Evolutionary conservation across 163 green algal genomes (phyloP).

Genomic region (Trebouxiophyceae sp.): DNA sequence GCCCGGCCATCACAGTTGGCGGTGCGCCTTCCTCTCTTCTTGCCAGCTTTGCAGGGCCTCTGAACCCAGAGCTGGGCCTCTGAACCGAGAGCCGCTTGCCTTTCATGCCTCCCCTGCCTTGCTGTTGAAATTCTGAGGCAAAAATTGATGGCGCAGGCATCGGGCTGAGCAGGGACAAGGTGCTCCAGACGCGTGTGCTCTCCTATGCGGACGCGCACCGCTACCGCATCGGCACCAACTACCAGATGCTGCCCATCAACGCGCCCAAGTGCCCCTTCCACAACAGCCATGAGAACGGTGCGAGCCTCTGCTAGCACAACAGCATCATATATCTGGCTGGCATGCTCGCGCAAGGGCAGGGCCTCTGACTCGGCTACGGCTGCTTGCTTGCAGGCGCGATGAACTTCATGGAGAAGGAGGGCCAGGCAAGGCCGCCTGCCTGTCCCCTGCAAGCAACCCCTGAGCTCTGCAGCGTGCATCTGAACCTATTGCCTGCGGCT

Average conservation of each 20-base stretch:
- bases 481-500: not conserved
- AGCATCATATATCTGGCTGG: too few species aligned
- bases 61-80: too few species aligned
- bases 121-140: not conserved
- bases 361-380: too few species aligned
- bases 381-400: slow-evolving; percentile 21
- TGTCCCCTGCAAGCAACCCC: not conserved
- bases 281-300: slow-evolving; percentile 91
- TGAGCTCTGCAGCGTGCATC: not conserved
- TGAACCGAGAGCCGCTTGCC: too few species aligned
- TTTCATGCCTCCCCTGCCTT: not conserved
- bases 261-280: slow-evolving; percentile 78
- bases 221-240: slow-evolving; percentile 76
- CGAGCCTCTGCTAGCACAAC: not conserved
- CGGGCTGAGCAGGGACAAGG: slow-evolving; percentile 88
- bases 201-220: slow-evolving; percentile 69
- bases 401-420: slow-evolving; percentile 84
- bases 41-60: too few species aligned
- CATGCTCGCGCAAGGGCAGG: too few species aligned
- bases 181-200: slow-evolving; percentile 80
- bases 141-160: slow-evolving; percentile 44
- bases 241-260: slow-evolving; percentile 81
- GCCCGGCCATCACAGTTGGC: slow-evolving; percentile 80
- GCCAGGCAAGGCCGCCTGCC: slow-evolving; percentile 37
- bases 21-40: slow-evolving; percentile 32